Evolutionary conservation across 2,329 filamentous ascomycete species (phyloP).

Genomic region (Dryadomyces quercus-mongolicae): DNA sequence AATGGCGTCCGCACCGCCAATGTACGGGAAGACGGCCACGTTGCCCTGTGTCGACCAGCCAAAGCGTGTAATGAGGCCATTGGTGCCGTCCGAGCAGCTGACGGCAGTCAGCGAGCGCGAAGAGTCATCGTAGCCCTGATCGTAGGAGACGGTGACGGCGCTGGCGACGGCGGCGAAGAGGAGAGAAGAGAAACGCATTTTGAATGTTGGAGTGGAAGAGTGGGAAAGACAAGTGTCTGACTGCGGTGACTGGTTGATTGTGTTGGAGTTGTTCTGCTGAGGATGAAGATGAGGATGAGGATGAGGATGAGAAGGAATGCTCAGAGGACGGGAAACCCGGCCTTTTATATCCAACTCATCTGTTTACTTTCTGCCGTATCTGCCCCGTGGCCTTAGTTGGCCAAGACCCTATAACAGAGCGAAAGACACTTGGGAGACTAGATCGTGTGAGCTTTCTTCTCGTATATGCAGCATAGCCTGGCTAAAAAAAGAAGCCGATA

Average conservation of each 20-base stretch:
- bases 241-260: too few relatives aligned
- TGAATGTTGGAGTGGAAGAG: neutral
- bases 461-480: neutral
- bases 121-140: slow-evolving; percentile 55
- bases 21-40: slow-evolving; percentile 38
- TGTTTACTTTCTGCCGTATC: neutral
- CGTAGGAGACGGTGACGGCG: slow-evolving; percentile 48
- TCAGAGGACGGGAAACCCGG: too few relatives aligned
- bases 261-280: too few relatives aligned
- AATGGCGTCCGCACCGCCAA: slow-evolving; percentile 42
- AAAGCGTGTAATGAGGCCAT: slow-evolving; percentile 53
- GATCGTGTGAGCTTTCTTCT: neutral
- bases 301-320: too few relatives aligned
- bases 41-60: slow-evolving; percentile 43
- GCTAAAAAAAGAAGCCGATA: neutral
- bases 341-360: neutral
- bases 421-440: neutral
- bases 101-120: slow-evolving; percentile 42
- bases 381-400: neutral
- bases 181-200: slow-evolving; percentile 1
- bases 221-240: neutral
- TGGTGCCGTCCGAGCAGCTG: slow-evolving; percentile 54
- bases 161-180: slow-evolving; percentile 1
- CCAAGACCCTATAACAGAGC: too few relatives aligned
- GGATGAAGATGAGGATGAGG: too few relatives aligned